Conservation (phyloP, 2,329 filamentous ascomycete genomes). For the Dactylellina drechsleri region DNA sequence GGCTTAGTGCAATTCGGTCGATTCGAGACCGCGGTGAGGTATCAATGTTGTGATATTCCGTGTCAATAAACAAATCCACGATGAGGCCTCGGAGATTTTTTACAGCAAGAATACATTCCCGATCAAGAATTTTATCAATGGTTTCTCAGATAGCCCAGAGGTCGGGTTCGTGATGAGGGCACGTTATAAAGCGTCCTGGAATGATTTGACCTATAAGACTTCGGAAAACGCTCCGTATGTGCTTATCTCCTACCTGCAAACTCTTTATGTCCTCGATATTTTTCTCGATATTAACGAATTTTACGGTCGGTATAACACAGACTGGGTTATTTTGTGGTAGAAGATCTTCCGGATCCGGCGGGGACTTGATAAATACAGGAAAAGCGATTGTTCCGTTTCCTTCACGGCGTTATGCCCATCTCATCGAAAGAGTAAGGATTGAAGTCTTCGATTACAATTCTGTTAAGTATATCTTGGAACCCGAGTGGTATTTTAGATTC, state of each 20-base stretch:
- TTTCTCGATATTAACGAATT: background rate
- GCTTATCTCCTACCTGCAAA: background rate
- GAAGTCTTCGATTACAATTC: background rate
- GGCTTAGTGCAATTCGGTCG: background rate
- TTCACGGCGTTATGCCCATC: background rate
- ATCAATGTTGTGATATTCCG: conserved; percentile 7
- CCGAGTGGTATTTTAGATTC: background rate
- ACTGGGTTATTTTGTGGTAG: background rate
- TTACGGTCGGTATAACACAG: background rate
- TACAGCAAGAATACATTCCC: conserved; percentile 15
- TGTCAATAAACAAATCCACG: conserved; percentile 12
- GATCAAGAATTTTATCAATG: conserved; percentile 5
- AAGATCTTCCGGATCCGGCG: background rate
- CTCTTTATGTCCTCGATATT: background rate
- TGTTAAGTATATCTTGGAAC: background rate
- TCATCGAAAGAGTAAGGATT: background rate
- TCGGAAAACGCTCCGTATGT: background rate
- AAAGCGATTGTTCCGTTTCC: background rate
- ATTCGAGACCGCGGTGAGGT: background rate
- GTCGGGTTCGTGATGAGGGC: background rate
- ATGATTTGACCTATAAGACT: conserved; percentile 1
- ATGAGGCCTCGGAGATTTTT: conserved; percentile 18
- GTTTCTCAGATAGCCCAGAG: background rate
- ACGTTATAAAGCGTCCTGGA: conserved; percentile 16
- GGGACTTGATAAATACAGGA: background rate